A percentile compares a stretch with the other conserved stretches of the same genome.
These are phyloP conservation scores for Marasmius fiardii DNA, from an alignment of 1,284 basidiomycete genomes.

Conservation along the genomic window DNA sequence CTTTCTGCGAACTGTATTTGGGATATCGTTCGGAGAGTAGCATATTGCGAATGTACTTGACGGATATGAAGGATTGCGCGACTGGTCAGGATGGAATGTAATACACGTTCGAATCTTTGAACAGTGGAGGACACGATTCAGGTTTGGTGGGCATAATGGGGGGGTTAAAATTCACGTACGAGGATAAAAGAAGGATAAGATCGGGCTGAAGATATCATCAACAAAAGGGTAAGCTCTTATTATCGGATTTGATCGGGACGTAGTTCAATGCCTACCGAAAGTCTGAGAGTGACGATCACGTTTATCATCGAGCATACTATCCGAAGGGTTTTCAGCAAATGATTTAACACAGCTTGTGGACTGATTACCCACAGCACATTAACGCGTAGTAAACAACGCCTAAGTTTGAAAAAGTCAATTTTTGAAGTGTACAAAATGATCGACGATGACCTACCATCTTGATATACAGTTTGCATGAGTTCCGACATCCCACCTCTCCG, in stretches of 20 bases:
- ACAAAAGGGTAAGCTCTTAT: no score
- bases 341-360: no score
- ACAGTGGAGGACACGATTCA: slow-evolving; percentile 14
- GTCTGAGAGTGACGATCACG: no score
- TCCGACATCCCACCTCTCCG: not conserved
- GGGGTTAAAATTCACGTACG: not conserved
- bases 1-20: no score
- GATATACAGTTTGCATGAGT: not conserved
- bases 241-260: no score
- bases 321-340: no score
- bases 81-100: slow-evolving; percentile 19
- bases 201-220: not conserved
- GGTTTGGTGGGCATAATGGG: not conserved
- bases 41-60: not conserved
- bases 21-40: no score
- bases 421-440: no score
- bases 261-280: no score
- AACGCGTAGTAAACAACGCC: not conserved
- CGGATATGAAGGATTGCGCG: slow-evolving; percentile 9
- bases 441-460: slow-evolving; percentile 2
- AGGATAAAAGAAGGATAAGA: not conserved
- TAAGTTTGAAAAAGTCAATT: no score
- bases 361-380: not conserved
- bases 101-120: slow-evolving; percentile 19
- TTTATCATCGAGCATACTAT: no score